Evolutionary conservation across 225 moss, liverwort and hornwort species (phyloP).

Genomic region (Pseudisothecium myosuroides): DNA sequence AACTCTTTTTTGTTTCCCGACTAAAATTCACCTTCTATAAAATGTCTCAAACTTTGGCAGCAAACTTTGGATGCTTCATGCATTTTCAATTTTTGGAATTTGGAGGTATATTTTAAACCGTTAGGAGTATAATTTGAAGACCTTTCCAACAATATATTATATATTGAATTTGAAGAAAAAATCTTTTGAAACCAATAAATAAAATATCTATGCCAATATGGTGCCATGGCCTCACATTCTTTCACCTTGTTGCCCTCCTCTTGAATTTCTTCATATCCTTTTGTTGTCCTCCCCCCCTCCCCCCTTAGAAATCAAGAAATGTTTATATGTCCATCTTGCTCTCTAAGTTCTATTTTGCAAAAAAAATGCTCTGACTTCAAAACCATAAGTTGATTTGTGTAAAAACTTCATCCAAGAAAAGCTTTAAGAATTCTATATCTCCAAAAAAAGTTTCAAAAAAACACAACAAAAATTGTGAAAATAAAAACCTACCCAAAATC

Average conservation of each 20-base stretch:
- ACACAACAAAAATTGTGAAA: neutral
- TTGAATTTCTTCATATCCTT: too few species aligned
- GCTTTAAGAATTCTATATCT: rapidly evolving
- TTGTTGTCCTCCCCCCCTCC: too few species aligned
- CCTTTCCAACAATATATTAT: neutral
- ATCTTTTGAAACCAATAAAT: neutral
- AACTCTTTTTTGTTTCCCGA: rapidly evolving
- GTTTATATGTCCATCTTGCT: too few species aligned
- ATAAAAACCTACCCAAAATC: neutral
- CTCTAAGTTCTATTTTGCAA: neutral
- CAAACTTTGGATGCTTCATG: rapidly evolving
- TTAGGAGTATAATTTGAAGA: rapidly evolving
- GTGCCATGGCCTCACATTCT: too few species aligned
- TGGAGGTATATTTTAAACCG: neutral
- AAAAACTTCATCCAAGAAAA: neutral
- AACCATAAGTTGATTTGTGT: neutral
- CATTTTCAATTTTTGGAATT: neutral
- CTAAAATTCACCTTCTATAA: neutral
- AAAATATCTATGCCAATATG: neutral
- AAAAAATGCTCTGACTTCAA: neutral
- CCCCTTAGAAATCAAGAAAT: too few species aligned
- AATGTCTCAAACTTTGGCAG: neutral
- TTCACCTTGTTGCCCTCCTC: too few species aligned
- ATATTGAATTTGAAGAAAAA: neutral
- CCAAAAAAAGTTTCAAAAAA: neutral